phyloP scores from a whole-genome alignment of 495 filamentous ascomycete species.

The Penicillium roqueforti region DNA sequence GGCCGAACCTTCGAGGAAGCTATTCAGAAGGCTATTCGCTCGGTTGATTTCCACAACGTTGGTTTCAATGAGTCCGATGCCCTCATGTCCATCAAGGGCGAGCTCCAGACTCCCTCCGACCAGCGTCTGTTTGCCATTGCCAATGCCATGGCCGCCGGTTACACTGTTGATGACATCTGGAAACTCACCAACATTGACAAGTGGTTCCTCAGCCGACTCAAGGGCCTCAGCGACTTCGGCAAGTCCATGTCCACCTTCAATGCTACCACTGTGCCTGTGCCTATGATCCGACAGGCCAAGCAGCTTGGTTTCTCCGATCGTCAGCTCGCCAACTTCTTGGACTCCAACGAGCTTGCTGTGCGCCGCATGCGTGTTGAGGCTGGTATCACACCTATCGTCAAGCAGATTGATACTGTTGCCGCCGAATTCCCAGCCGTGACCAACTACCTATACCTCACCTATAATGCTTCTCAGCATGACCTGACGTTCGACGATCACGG shows the following conservation, averaged over 20 bases:
- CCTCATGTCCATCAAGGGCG: constrained; percentile 91
- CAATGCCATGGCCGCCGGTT: constrained; percentile 93
- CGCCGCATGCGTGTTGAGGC: constrained; percentile 75
- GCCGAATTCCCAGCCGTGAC: constrained; percentile 94
- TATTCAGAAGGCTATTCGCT: constrained; percentile 95
- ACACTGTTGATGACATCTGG: constrained; percentile 94
- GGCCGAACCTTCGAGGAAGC: constrained; percentile 96
- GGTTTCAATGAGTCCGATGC: constrained; percentile 91
- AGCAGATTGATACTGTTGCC: constrained; percentile 98
- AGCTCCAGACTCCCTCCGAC: constrained; percentile 95
- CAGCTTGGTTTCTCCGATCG: constrained; percentile 90
- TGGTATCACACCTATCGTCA: constrained; percentile 82
- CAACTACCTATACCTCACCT: constrained; percentile 96
- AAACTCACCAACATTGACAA: constrained; percentile 86
- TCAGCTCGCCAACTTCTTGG: constrained; percentile 90
- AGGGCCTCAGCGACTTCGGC: constrained; percentile 84
- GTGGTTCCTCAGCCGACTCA: constrained; percentile 87
- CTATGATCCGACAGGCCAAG: constrained; percentile 76
- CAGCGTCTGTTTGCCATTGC: constrained; percentile 97
- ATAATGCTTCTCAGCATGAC: constrained; percentile 87
- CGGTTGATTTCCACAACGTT: constrained; percentile 90
- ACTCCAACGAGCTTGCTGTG: constrained; percentile 86
- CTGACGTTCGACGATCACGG: constrained; percentile 81
- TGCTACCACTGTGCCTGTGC: constrained; percentile 59
- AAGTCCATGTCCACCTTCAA: constrained; percentile 69